Conservation (phyloP, 257 asterid genomes). For the Capsicum rhomboideum region DNA sequence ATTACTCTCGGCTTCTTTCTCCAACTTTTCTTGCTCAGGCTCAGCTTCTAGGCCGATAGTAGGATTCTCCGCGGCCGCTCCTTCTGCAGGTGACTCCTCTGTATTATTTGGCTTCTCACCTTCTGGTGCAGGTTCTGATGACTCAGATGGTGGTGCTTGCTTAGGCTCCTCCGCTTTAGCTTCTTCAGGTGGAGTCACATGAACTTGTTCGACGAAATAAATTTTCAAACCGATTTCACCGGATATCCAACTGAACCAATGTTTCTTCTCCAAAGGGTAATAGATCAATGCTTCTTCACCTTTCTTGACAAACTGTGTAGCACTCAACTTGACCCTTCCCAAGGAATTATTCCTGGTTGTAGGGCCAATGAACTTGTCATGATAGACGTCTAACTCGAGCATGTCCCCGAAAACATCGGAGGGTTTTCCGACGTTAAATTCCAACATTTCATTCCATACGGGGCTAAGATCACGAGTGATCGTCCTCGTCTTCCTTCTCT, state of each 20-base stretch:
- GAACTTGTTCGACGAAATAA: conserved; percentile 45
- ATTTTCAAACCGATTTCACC: conserved; percentile 81
- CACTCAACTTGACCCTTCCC: conserved; percentile 50
- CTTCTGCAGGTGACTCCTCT: conserved; percentile 12
- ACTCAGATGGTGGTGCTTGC: conserved; percentile 5
- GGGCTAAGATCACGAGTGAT: conserved; percentile 66
- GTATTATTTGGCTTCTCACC: conserved; percentile 12
- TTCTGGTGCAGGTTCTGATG: conserved; percentile 10
- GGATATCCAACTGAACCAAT: conserved; percentile 54
- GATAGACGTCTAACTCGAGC: conserved; percentile 60
- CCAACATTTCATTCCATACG: conserved; percentile 56
- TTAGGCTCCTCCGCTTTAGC: conserved; percentile 16
- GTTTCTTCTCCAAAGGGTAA: conserved; percentile 68
- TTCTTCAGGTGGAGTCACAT: conserved; percentile 30
- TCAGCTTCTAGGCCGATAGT: conserved; percentile 2
- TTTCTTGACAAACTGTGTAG: conserved; percentile 71
- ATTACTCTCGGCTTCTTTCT: neutral
- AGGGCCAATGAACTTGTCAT: conserved; percentile 58
- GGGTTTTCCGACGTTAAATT: conserved; percentile 54
- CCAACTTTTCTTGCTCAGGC: neutral
- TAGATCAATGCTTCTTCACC: conserved; percentile 88
- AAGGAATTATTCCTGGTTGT: conserved; percentile 72
- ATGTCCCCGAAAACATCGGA: conserved; percentile 68
- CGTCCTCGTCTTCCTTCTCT: conserved; percentile 65
- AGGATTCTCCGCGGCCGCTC: neutral